Percentiles rank a stretch among this genome's conserved stretches.
These are phyloP conservation scores for Fonsecaea nubica DNA, from an alignment of 2,329 filamentous ascomycete genomes.

Conservation along the genomic window DNA sequence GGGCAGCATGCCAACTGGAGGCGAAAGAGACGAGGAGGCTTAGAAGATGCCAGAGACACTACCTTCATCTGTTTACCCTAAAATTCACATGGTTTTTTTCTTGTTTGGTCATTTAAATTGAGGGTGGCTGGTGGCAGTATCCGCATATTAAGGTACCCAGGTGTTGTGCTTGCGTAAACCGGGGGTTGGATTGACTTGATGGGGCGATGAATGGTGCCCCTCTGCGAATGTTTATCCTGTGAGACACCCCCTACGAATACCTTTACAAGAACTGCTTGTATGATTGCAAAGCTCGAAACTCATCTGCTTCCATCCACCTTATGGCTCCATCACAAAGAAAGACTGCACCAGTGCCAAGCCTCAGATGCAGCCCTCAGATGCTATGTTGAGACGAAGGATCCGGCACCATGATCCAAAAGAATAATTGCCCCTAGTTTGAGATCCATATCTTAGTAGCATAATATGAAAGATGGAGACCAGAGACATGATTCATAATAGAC, in stretches of 20 bases:
- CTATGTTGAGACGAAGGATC: neutral
- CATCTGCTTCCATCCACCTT: neutral
- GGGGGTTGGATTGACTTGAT: neutral
- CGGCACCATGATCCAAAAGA: neutral
- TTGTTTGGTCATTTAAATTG: no score
- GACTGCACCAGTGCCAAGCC: neutral
- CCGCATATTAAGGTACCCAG: neutral
- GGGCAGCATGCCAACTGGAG: neutral
- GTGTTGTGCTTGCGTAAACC: neutral
- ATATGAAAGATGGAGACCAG: neutral
- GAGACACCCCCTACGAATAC: neutral
- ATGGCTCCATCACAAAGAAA: neutral
- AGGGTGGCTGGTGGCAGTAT: neutral
- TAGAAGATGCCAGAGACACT: no score
- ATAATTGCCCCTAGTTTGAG: neutral
- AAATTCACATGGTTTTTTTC: neutral
- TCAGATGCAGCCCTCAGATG: neutral
- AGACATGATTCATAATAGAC: neutral
- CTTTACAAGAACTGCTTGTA: neutral
- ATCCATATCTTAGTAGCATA: neutral
- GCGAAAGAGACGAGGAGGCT: neutral
- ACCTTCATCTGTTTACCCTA: neutral
- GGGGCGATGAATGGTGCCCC: neutral
- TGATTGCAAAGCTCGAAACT: neutral
- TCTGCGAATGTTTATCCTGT: neutral